phyloP scores from a whole-genome alignment of 768 basidiomycete species.

The Phaeotremella skinneri region DNA sequence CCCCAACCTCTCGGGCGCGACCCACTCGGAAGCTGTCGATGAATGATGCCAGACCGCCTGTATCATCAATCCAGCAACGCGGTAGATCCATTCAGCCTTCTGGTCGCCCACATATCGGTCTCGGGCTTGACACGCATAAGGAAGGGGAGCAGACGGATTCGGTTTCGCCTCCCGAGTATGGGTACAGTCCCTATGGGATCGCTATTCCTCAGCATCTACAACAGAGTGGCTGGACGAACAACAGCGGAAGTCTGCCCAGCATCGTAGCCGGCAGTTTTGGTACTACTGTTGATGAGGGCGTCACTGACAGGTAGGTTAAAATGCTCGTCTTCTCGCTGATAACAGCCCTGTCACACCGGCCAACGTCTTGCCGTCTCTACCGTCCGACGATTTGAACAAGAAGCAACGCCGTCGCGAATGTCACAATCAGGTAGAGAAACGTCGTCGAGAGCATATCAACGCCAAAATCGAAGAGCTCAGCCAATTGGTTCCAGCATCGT shows the following conservation, averaged over 20 bases:
- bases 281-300: slow-evolving; percentile 21
- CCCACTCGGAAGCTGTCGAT: slow-evolving; percentile 34
- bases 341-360: slow-evolving; percentile 38
- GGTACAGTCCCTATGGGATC: slow-evolving; percentile 14
- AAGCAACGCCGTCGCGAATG: slow-evolving; percentile 40
- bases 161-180: slow-evolving; percentile 22
- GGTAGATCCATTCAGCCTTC: slow-evolving; percentile 19
- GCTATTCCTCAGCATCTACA: slow-evolving; percentile 15
- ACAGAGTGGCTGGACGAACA: not conserved
- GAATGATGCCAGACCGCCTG: slow-evolving; percentile 30
- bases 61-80: slow-evolving; percentile 15
- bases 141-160: slow-evolving; percentile 29
- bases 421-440: slow-evolving; percentile 45
- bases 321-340: not conserved
- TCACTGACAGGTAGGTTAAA: slow-evolving; percentile 18
- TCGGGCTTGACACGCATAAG: slow-evolving; percentile 32
- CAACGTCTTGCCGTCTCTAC: slow-evolving; percentile 10
- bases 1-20: slow-evolving; percentile 19
- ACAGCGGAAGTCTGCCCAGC: slow-evolving; percentile 20
- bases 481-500: slow-evolving; percentile 27
- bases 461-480: slow-evolving; percentile 42
- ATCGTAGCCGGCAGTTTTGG: slow-evolving; percentile 29
- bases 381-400: slow-evolving; percentile 28
- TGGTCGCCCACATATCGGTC: slow-evolving; percentile 20
- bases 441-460: slow-evolving; percentile 44